phyloP scores from a whole-genome alignment of 768 basidiomycete genomes.

The Rhodosporidiobolus sp. region DNA sequence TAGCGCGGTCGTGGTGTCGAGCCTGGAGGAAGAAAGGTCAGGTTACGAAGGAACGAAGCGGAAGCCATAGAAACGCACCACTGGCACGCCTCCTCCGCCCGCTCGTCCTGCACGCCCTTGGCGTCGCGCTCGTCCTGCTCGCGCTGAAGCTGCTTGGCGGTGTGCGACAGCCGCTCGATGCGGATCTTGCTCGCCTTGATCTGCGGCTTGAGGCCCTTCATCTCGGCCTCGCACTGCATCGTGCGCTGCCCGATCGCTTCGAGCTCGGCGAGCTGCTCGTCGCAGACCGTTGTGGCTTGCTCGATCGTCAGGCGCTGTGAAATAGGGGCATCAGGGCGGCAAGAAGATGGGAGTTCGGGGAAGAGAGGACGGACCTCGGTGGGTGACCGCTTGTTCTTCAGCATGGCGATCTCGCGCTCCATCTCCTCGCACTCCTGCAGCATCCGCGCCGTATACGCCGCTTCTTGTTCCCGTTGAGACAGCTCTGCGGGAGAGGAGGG shows the following conservation, averaged over 20 bases:
- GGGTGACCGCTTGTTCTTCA: constrained; percentile 38
- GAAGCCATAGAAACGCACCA: constrained; percentile 14
- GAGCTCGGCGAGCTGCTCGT: constrained; percentile 22
- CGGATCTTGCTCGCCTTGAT: constrained; percentile 30
- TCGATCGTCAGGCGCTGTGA: constrained; percentile 35
- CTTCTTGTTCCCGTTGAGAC: constrained; percentile 3
- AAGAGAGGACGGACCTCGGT: constrained; percentile 11
- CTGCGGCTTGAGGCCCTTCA: constrained; percentile 19
- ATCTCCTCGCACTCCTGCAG: constrained; percentile 34
- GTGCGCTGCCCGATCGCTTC: constrained; percentile 16
- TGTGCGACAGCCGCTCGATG: constrained; percentile 20
- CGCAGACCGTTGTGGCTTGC: constrained; percentile 8
- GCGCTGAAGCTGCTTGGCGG: constrained; percentile 22
- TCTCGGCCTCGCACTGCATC: constrained; percentile 19
- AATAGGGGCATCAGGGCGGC: not conserved
- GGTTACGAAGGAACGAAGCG: too few species aligned
- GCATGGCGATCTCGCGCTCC: constrained; percentile 41
- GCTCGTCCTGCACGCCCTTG: constrained; percentile 32
- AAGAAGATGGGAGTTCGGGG: not conserved
- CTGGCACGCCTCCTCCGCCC: constrained; percentile 35
- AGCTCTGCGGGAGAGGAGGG: not conserved
- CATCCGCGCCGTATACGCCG: constrained; percentile 6
- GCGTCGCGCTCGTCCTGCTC: constrained; percentile 36
- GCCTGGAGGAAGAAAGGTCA: not conserved
- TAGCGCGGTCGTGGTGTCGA: constrained; percentile 32